Conservation (phyloP, 2,329 filamentous ascomycete species). For the Epichloe hybrida region DNA sequence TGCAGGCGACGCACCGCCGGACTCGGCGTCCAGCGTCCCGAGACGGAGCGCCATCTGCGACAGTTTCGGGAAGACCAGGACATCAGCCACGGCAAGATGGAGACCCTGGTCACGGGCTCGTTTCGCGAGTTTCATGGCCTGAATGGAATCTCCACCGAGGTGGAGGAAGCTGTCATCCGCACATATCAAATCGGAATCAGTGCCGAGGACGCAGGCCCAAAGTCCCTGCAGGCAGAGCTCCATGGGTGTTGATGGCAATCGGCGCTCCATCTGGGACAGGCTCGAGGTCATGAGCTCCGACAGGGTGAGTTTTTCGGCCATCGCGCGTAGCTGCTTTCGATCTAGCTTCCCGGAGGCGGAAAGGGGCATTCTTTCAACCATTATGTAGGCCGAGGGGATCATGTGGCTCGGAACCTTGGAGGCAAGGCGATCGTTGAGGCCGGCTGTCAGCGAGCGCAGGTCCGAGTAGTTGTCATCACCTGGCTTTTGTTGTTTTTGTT, state of each 20-base stretch:
- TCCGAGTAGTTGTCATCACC: too few species aligned
- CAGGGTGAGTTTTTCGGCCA: not conserved
- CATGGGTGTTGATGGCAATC: slow-evolving; percentile 3
- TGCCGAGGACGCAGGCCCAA: slow-evolving; percentile 1
- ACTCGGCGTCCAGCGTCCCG: not conserved
- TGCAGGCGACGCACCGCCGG: not conserved
- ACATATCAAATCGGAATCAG: not conserved
- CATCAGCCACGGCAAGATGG: not conserved
- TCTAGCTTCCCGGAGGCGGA: slow-evolving; percentile 1
- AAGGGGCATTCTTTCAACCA: slow-evolving; percentile 1
- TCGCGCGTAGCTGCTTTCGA: slow-evolving; percentile 1
- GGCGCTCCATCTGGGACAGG: not conserved
- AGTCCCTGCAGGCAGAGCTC: slow-evolving; percentile 9
- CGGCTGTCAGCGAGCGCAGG: not conserved
- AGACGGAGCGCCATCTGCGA: not conserved
- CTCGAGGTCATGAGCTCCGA: not conserved
- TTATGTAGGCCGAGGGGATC: slow-evolving; percentile 1
- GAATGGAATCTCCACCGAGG: slow-evolving; percentile 8
- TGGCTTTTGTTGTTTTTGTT: not conserved
- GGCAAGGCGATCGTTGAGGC: not conserved
- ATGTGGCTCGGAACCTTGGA: not conserved
- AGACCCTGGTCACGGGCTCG: not conserved
- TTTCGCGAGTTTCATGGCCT: slow-evolving; percentile 4
- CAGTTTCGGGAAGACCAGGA: not conserved
- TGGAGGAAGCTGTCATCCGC: slow-evolving; percentile 7